A percentile compares a stretch with the other conserved stretches of the same genome.
Conservation (phyloP, 1,284 basidiomycete genomes). For the Leccinum fuscescens region DNA sequence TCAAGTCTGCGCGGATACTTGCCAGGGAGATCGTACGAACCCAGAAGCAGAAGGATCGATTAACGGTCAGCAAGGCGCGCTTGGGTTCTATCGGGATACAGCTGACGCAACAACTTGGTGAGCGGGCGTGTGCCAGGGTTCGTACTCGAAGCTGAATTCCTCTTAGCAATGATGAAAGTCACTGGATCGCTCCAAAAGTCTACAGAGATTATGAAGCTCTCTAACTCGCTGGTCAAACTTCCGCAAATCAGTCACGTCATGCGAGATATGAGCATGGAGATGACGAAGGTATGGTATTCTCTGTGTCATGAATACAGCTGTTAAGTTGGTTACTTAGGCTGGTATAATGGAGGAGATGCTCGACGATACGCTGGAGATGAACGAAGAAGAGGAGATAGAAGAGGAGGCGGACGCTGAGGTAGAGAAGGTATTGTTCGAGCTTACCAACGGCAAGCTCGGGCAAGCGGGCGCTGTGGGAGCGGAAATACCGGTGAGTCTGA, state of each 20-base stretch:
- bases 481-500: conserved; percentile 72
- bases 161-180: conserved; percentile 91
- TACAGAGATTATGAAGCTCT: conserved; percentile 98
- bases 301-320: background rate
- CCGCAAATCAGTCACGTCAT: conserved; percentile 92
- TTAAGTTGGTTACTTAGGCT: conserved; percentile 51
- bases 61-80: conserved; percentile 91
- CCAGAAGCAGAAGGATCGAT: conserved; percentile 90
- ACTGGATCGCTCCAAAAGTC: conserved; percentile 96
- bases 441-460: conserved; percentile 95
- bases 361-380: conserved; percentile 81
- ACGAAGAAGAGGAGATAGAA: conserved; percentile 92
- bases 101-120: conserved; percentile 91
- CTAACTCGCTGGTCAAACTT: conserved; percentile 87
- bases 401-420: conserved; percentile 98
- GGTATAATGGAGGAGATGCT: conserved; percentile 95
- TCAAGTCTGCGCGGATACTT: conserved; percentile 89
- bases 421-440: conserved; percentile 93
- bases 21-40: conserved; percentile 94
- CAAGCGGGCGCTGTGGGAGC: conserved; percentile 73
- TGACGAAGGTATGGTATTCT: conserved; percentile 81
- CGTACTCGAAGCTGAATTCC: background rate
- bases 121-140: conserved; percentile 29
- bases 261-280: conserved; percentile 98
- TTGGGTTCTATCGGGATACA: conserved; percentile 91